Percentiles rank a stretch among this genome's conserved stretches.
Conservation (phyloP, 768 basidiomycete species). For the Tremella yokohamensis region DNA sequence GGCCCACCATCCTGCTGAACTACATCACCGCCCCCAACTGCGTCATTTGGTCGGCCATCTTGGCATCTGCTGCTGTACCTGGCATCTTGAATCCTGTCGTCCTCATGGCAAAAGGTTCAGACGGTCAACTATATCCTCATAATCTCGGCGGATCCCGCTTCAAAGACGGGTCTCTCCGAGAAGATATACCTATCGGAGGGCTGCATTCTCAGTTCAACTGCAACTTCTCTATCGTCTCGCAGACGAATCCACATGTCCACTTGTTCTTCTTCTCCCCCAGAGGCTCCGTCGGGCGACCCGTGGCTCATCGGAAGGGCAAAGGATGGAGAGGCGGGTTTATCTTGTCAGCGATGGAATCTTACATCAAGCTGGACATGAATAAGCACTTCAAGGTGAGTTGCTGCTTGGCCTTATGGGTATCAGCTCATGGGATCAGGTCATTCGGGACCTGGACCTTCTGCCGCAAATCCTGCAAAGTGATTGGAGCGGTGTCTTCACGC, state of each 20-base stretch:
- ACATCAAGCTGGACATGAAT: constrained; percentile 88
- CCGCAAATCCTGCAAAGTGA: constrained; percentile 91
- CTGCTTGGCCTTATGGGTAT: neutral
- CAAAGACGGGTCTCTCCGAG: constrained; percentile 86
- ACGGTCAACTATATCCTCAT: constrained; percentile 79
- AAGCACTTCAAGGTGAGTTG: constrained; percentile 81
- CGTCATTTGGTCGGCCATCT: constrained; percentile 55
- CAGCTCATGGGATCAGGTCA: constrained; percentile 57
- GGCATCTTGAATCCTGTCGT: constrained; percentile 90
- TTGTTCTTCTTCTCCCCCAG: constrained; percentile 84
- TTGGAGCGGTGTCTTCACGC: constrained; percentile 94
- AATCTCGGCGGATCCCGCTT: constrained; percentile 85
- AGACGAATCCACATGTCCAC: constrained; percentile 81
- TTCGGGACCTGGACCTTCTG: constrained; percentile 90
- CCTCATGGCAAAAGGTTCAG: constrained; percentile 81
- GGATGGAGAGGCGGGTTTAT: constrained; percentile 96
- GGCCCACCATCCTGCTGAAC: constrained; percentile 92
- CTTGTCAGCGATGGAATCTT: constrained; percentile 86
- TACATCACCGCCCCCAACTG: constrained; percentile 87
- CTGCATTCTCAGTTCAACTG: constrained; percentile 59
- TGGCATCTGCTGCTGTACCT: constrained; percentile 91
- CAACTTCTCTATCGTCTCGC: constrained; percentile 87
- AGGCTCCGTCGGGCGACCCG: constrained; percentile 62
- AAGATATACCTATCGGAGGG: constrained; percentile 89
- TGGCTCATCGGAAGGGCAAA: constrained; percentile 89